These are phyloP conservation scores for Yamadazyma conglobata DNA, from an alignment of 1,139 yeast species.

Conservation along the genomic window DNA sequence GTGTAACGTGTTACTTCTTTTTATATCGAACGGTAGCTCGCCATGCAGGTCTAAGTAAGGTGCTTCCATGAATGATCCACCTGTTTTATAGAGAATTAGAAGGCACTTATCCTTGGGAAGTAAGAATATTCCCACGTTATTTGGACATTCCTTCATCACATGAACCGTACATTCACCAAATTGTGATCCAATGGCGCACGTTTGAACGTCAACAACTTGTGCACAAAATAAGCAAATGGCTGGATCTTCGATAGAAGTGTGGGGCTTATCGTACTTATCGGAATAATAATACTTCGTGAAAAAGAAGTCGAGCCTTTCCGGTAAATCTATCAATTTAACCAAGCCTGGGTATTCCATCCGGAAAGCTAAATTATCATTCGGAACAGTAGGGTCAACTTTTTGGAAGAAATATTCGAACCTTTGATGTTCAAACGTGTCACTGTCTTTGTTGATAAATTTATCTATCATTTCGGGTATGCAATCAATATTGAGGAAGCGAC, in stretches of 20 bases:
- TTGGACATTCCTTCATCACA: constrained; percentile 59
- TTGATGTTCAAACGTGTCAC: constrained; percentile 14
- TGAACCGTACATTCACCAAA: constrained; percentile 72
- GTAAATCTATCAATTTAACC: constrained; percentile 54
- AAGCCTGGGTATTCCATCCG: constrained; percentile 66
- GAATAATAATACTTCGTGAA: constrained; percentile 57
- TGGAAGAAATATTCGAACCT: constrained; percentile 21
- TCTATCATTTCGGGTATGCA: constrained; percentile 11
- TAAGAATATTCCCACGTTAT: constrained; percentile 72
- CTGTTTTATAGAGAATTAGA: constrained; percentile 59
- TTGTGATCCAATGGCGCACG: constrained; percentile 45
- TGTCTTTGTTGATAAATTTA: constrained; percentile 14
- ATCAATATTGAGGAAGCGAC: constrained; percentile 53
- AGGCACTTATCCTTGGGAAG: constrained; percentile 75
- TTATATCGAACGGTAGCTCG: constrained; percentile 72
- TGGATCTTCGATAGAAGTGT: constrained; percentile 59
- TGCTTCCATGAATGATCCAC: constrained; percentile 81
- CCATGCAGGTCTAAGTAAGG: constrained; percentile 90
- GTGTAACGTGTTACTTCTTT: constrained; percentile 70
- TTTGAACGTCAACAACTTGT: constrained; percentile 62
- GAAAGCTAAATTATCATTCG: constrained; percentile 6
- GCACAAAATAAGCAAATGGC: constrained; percentile 89
- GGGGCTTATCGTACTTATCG: constrained; percentile 39
- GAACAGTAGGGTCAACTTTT: constrained; percentile 3
- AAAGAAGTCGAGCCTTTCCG: constrained; percentile 66